Evolutionary conservation across 768 basidiomycete genomes (phyloP).

Genomic region (Leccinum longicurvipes): DNA sequence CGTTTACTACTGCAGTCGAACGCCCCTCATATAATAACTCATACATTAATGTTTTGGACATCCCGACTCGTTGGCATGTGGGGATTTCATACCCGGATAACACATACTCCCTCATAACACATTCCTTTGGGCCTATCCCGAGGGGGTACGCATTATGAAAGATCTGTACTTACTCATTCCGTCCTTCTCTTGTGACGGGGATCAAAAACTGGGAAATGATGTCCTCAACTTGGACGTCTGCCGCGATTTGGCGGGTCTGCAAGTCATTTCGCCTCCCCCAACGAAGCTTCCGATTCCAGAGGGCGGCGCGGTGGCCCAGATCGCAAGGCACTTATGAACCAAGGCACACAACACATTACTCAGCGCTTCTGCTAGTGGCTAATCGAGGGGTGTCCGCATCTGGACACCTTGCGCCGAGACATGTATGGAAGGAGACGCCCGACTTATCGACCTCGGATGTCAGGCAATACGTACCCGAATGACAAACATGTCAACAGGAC

Average conservation of each 20-base stretch:
- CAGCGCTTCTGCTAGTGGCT: conserved; percentile 4
- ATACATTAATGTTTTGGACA: too few species aligned
- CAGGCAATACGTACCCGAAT: conserved; percentile 1
- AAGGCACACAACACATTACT: conserved; percentile 10
- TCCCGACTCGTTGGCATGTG: too few species aligned
- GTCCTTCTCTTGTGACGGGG: conserved; percentile 16
- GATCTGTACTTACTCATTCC: background rate
- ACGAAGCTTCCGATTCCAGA: conserved; percentile 8
- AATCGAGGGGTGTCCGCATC: conserved; percentile 10
- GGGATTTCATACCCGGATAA: too few species aligned
- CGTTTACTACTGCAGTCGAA: too few species aligned
- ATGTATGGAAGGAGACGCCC: conserved; percentile 16
- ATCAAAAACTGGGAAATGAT: conserved; percentile 14
- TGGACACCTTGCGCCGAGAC: conserved; percentile 16
- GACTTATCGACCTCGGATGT: background rate
- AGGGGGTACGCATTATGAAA: too few species aligned
- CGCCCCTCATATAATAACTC: too few species aligned
- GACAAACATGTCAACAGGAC: conserved; percentile 8
- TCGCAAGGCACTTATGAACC: conserved; percentile 5
- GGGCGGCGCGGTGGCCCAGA: conserved; percentile 12
- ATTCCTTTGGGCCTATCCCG: too few species aligned
- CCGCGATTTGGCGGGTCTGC: conserved; percentile 6
- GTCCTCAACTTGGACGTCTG: background rate
- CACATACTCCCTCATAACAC: too few species aligned
- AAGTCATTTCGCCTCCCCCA: conserved; percentile 25